phyloP scores from a whole-genome alignment of 2,329 filamentous ascomycete species.

The Ophiostoma sp. region DNA sequence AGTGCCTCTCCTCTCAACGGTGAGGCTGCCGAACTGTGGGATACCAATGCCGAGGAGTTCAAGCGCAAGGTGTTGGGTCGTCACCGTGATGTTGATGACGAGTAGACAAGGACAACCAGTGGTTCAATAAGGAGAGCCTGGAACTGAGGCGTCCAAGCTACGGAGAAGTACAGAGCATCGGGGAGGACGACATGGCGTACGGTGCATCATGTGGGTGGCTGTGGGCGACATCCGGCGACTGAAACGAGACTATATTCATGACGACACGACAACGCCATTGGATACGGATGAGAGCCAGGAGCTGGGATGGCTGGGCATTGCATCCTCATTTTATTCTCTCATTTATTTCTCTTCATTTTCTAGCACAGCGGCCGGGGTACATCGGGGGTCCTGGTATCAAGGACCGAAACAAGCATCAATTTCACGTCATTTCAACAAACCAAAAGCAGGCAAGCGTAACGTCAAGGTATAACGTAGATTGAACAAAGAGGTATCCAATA shows the following conservation, averaged over 20 bases:
- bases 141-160: background rate
- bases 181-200: background rate
- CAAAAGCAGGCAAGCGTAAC: background rate
- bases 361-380: conserved; percentile 27
- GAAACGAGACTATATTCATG: background rate
- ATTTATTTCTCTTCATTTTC: conserved; percentile 24
- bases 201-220: background rate
- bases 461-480: background rate
- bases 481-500: background rate
- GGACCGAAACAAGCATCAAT: conserved; percentile 25
- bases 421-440: conserved; percentile 12
- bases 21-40: conserved; percentile 94
- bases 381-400: conserved; percentile 15
- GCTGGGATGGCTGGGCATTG: background rate
- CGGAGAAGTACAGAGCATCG: background rate
- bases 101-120: conserved; percentile 40
- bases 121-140: background rate
- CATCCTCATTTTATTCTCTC: conserved; percentile 13
- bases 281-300: conserved; percentile 17
- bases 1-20: conserved; percentile 94
- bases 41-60: conserved; percentile 82
- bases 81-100: conserved; percentile 65
- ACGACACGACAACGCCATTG: conserved; percentile 18
- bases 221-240: background rate
- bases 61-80: conserved; percentile 70